Evolutionary conservation across 2,329 filamentous ascomycete genomes (phyloP).

Genomic region (Knufia fluminis): DNA sequence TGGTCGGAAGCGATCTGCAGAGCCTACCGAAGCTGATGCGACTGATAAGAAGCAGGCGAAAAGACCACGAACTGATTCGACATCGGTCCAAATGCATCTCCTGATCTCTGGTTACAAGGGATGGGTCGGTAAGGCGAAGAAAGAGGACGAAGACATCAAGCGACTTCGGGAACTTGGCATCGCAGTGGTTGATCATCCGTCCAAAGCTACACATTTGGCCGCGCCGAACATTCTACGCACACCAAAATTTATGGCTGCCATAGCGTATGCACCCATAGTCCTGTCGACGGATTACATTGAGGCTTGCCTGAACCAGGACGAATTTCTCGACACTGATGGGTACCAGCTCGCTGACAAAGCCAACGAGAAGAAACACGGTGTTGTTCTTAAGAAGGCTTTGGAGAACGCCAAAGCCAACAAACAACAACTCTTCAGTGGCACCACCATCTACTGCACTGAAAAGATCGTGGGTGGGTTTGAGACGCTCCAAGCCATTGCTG

Average conservation of each 20-base stretch:
- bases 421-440: slow-evolving; percentile 62
- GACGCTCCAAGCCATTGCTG: slow-evolving; percentile 75
- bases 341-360: slow-evolving; percentile 62
- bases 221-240: slow-evolving; percentile 82
- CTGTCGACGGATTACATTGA: slow-evolving; percentile 73
- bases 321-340: slow-evolving; percentile 54
- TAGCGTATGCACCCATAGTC: slow-evolving; percentile 71
- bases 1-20: slow-evolving; percentile 36
- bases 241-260: slow-evolving; percentile 80
- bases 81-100: slow-evolving; percentile 63
- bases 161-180: slow-evolving; percentile 78
- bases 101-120: slow-evolving; percentile 74
- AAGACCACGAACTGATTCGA: slow-evolving; percentile 27
- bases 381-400: slow-evolving; percentile 61
- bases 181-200: slow-evolving; percentile 64
- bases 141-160: slow-evolving; percentile 70
- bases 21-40: slow-evolving; percentile 39
- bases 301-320: slow-evolving; percentile 59
- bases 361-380: slow-evolving; percentile 61
- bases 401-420: slow-evolving; percentile 65
- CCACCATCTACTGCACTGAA: slow-evolving; percentile 76
- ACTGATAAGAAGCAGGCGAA: slow-evolving; percentile 48
- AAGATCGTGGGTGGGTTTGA: slow-evolving; percentile 71
- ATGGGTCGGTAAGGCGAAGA: slow-evolving; percentile 65
- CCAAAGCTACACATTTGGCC: slow-evolving; percentile 73